phyloP scores from a whole-genome alignment of 805 yeast species.

The Ogataea pini region DNA sequence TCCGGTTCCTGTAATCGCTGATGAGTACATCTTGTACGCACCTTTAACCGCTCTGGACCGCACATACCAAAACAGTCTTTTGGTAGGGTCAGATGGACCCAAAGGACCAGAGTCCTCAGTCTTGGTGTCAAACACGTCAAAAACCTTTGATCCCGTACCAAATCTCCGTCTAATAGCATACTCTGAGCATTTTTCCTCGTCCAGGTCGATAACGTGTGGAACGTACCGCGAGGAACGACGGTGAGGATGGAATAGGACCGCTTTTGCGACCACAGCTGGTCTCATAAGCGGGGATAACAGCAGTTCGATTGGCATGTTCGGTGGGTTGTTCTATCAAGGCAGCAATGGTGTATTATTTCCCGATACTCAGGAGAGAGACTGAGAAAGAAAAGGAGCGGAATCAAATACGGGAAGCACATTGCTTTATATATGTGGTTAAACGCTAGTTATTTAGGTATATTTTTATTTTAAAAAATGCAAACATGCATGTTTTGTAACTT shows the following conservation, averaged over 20 bases:
- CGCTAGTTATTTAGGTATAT: not conserved
- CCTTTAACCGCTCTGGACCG: conserved; percentile 70
- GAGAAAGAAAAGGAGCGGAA: not conserved
- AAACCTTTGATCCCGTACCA: conserved; percentile 60
- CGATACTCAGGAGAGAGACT: not conserved
- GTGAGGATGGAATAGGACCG: conserved; percentile 55
- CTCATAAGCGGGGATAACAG: conserved; percentile 59
- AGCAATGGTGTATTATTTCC: conserved; percentile 1
- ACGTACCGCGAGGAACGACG: conserved; percentile 57
- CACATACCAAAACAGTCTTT: conserved; percentile 52
- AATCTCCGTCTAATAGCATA: conserved; percentile 56
- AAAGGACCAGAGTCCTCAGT: conserved; percentile 38
- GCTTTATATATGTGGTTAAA: not conserved
- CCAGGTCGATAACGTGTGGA: conserved; percentile 52
- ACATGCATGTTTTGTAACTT: too few relatives aligned
- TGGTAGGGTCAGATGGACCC: conserved; percentile 44
- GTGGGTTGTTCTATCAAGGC: not conserved
- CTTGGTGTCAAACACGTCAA: conserved; percentile 53
- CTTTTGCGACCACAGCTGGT: conserved; percentile 56
- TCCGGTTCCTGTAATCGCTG: conserved; percentile 43
- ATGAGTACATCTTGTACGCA: conserved; percentile 57
- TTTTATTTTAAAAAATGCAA: too few relatives aligned
- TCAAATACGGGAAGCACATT: not conserved
- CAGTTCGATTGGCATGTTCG: conserved; percentile 58
- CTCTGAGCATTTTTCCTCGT: conserved; percentile 36